Conservation (phyloP, 306 rosid species). For the Inga laurina region DNA sequence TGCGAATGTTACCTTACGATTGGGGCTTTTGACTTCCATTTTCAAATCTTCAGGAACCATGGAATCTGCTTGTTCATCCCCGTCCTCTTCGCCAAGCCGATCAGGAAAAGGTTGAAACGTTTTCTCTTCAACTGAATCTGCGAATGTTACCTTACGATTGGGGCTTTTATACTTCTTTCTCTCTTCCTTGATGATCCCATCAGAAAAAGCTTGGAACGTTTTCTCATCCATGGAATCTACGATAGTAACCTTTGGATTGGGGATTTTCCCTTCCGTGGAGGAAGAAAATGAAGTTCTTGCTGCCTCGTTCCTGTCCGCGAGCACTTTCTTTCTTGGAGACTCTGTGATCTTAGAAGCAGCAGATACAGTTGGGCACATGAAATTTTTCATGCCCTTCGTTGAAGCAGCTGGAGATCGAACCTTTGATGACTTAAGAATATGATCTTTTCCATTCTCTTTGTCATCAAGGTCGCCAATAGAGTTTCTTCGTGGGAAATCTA, state of each 20-base stretch:
- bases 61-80: neutral
- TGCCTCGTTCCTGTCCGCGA: constrained; percentile 67
- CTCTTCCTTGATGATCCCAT: constrained; percentile 31
- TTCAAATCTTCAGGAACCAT: constrained; percentile 36
- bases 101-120: constrained; percentile 23
- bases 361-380: constrained; percentile 91
- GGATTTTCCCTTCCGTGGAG: constrained; percentile 42
- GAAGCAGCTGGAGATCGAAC: constrained; percentile 59
- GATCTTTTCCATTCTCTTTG: constrained; percentile 78
- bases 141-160: constrained; percentile 35
- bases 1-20: constrained; percentile 36
- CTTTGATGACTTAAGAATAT: constrained; percentile 41
- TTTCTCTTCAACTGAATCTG: constrained; percentile 39
- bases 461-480: constrained; percentile 51
- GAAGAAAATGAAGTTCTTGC: constrained; percentile 42
- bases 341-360: constrained; percentile 67
- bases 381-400: constrained; percentile 59
- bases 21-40: constrained; percentile 14
- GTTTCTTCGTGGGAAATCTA: constrained; percentile 57
- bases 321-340: constrained; percentile 77
- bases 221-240: constrained; percentile 39
- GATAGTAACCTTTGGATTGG: constrained; percentile 48
- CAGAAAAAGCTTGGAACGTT: constrained; percentile 21
- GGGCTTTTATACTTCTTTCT: neutral
- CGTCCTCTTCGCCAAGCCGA: constrained; percentile 29